These are phyloP conservation scores for Bruguiera gymnorhiza DNA, from an alignment of 345 rosid species.

Conservation along the genomic window DNA sequence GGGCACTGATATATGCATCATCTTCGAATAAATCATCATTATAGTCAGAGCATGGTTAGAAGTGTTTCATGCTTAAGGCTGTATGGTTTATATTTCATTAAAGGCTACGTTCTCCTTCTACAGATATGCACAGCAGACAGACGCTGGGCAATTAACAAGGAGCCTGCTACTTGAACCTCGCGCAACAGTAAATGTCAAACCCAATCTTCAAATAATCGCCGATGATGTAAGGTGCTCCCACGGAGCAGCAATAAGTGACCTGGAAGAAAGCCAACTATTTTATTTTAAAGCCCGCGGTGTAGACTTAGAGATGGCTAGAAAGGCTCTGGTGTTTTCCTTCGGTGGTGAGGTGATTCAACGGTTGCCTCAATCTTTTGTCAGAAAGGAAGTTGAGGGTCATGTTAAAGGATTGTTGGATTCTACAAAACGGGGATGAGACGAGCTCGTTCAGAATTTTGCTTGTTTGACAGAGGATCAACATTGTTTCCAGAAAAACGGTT, in stretches of 20 bases:
- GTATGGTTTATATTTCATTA: neutral
- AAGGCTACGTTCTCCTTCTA: neutral
- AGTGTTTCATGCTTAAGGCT: neutral
- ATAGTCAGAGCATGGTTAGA: neutral
- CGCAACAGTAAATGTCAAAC: slow-evolving; percentile 85
- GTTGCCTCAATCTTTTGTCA: slow-evolving; percentile 44
- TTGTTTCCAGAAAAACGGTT: neutral
- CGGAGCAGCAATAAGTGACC: slow-evolving; percentile 93
- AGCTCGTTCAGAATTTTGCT: neutral
- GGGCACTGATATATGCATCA: neutral
- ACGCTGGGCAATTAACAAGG: slow-evolving; percentile 87
- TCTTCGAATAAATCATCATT: neutral
- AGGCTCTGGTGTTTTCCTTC: slow-evolving; percentile 77
- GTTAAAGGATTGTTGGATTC: slow-evolving; percentile 58
- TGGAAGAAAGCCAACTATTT: slow-evolving; percentile 83
- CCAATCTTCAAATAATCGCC: slow-evolving; percentile 89
- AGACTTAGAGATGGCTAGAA: slow-evolving; percentile 66
- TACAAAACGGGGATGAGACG: too few relatives aligned
- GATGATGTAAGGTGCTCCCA: slow-evolving; percentile 94
- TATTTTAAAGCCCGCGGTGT: slow-evolving; percentile 88
- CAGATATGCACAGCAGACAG: slow-evolving; percentile 88
- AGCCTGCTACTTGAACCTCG: slow-evolving; percentile 82
- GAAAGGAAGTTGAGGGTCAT: slow-evolving; percentile 48
- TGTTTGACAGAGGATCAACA: neutral
- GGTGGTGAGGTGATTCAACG: slow-evolving; percentile 70